A percentile compares a stretch with the other conserved stretches of the same genome.
These are phyloP conservation scores for Vitis riparia DNA, from an alignment of 164 flowering plant genomes.

Conservation along the genomic window DNA sequence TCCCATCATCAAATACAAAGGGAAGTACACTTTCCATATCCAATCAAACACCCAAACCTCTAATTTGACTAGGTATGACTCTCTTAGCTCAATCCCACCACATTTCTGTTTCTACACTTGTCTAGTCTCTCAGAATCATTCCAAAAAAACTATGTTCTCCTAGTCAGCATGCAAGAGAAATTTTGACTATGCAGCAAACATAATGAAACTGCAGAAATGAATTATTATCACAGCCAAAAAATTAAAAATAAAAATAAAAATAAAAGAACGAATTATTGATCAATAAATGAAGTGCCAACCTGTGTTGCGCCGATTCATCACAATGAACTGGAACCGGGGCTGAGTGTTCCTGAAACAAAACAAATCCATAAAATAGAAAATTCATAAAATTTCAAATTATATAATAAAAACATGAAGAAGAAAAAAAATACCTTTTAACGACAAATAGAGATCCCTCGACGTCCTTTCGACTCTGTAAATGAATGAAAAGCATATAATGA, in stretches of 20 bases:
- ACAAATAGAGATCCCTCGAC: conserved; percentile 91
- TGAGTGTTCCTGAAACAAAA: conserved; percentile 66
- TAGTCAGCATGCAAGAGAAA: too few species aligned
- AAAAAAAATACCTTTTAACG: conserved; percentile 60
- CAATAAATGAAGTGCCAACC: conserved; percentile 33
- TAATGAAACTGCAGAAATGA: background rate
- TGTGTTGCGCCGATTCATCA: conserved; percentile 87
- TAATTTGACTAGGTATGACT: too few species aligned
- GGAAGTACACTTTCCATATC: too few species aligned
- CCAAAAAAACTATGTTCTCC: too few species aligned
- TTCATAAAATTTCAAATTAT: background rate
- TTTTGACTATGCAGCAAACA: background rate
- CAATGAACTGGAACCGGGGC: conserved; percentile 90
- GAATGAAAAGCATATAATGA: background rate
- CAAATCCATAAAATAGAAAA: background rate
- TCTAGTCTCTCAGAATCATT: too few species aligned
- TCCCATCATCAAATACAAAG: too few species aligned
- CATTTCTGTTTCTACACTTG: too few species aligned
- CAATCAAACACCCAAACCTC: too few species aligned
- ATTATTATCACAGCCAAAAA: background rate
- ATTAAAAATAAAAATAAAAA: too few species aligned
- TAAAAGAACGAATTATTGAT: background rate
- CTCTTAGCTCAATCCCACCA: too few species aligned
- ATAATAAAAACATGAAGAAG: background rate
- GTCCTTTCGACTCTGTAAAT: conserved; percentile 83